Conservation (phyloP, 495 filamentous ascomycete genomes). For the Penicillium parvum region DNA sequence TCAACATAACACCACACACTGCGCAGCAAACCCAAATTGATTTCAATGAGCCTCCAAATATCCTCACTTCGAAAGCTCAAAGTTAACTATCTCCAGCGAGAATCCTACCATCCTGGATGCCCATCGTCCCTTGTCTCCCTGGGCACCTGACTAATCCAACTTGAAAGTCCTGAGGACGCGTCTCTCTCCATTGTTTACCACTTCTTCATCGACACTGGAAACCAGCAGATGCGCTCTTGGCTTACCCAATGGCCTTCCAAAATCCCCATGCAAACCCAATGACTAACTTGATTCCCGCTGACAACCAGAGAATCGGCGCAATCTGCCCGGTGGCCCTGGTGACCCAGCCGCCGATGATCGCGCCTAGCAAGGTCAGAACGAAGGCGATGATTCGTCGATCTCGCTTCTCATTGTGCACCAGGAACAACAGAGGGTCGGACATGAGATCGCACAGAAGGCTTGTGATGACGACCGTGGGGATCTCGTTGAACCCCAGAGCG, state of each 20-base stretch:
- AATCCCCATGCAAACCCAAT: conserved; percentile 37
- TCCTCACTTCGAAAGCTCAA: too few species aligned
- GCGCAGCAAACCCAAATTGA: too few species aligned
- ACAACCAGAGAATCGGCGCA: conserved; percentile 50
- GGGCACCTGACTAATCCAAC: too few species aligned
- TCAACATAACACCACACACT: too few species aligned
- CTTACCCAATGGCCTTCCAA: conserved; percentile 29
- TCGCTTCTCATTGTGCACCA: conserved; percentile 58
- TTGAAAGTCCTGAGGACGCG: too few species aligned
- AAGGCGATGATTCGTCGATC: conserved; percentile 56
- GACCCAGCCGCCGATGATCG: conserved; percentile 61
- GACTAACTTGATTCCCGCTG: conserved; percentile 47
- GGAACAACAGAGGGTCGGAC: conserved; percentile 51
- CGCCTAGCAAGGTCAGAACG: conserved; percentile 52
- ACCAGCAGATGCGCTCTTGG: not conserved
- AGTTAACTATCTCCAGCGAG: too few species aligned
- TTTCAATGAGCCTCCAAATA: too few species aligned
- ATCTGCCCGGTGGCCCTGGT: conserved; percentile 47
- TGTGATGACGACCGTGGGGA: conserved; percentile 69
- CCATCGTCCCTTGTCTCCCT: too few species aligned
- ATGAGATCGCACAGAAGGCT: conserved; percentile 61
- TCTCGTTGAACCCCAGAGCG: conserved; percentile 59
- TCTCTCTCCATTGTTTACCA: too few species aligned
- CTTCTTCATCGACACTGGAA: not conserved
- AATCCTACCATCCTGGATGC: too few species aligned